Evolutionary conservation across 2,329 filamentous ascomycete genomes (phyloP), one percentile per base, ranked within the genome.

Genomic region (Huntiella decipiens): DNA sequence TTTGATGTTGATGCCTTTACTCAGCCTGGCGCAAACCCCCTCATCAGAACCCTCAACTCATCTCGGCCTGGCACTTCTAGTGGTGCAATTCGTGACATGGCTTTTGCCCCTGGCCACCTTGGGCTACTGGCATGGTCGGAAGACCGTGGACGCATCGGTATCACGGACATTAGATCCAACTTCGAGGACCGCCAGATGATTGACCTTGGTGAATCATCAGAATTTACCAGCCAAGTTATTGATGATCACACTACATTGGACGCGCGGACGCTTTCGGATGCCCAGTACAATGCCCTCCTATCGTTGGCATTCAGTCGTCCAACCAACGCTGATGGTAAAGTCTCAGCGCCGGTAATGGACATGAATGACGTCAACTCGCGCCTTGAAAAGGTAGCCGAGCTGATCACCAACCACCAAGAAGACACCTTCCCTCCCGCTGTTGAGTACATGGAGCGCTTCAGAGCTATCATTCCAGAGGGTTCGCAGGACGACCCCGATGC

Each of bases 51-150:
- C 6, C 85, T 96, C 55, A 73, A 73, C 48, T 87, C 86, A 12
- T 87, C 86, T 1, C 70, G 84, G 50, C 74, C 83, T 0, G 71
- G 73, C 50, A 70, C 67, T n/a, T 70, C 74, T 16, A 69, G 73
- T 15, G 88, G 88, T 38, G 86, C 88, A 31, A 77, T 96, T 45
- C 74, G 91, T 51, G 84, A 86, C 51, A 92, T 96, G 82, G 72
- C 80, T 1, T 98, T 98, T 58, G 86, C 83, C 4, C 87, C 88
- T 1, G 82, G 82, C 1, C 84, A 87, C 0, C 88, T 80, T 67
- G 88, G 95, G 57, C 72, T 98, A 13, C 66, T 98, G 36, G 82
- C 92, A 5, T 96, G 91, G 87, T 83, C 86, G 6, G 91, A 98
- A 60, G 83, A 94, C 55, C 79, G 82, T 51, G 82, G 79, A 3